Evolutionary conservation across 2,329 filamentous ascomycete genomes (phyloP), one percentile per base, ranked within the genome.

Genomic region (Botrytis tulipae): DNA sequence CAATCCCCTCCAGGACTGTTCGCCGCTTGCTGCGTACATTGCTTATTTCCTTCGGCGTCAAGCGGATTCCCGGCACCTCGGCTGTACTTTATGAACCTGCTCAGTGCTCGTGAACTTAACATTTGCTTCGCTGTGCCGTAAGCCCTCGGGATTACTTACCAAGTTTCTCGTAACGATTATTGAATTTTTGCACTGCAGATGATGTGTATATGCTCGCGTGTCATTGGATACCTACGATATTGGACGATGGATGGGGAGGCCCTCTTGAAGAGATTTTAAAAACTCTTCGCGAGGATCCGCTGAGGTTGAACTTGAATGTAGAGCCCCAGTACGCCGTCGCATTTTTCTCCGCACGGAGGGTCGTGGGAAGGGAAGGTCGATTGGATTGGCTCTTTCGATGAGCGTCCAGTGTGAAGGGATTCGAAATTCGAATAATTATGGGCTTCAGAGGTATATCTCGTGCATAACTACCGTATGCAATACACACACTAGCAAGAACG

Each of bases 61-160:
- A 63, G 61, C 61, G 61, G 61, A 63, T 63, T 35, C 25, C 61
- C 37, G n/a, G 61, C 61, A 63, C 61, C 61, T 63, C 61, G 61
- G 61, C n/a, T 42, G 40, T n/a, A 62, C 14, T n/a, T 42, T 40
- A 40, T 37, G 59, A 61, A 61, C 35, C 35, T 61, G 22, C 59
- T n/a, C n/a, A n/a, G n/a, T n/a, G n/a, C n/a, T n/a, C 22, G 37
- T 61, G 59, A 61, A 61, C 59, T 37, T 29, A 8, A 5, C 51
- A 7, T 29, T 54, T 54, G 51, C 35, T 37, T 61, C 37, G 14
- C 60, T 62, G 60, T 42, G 60, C 60, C 60, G 60, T 62, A 40
- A 61, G 22, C 25, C n/a, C 60, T 40, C 37, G 60, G 60, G 60
- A 62, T 9, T 40, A 62, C 59, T 61, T 4, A 25, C 35, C 20